Percentiles rank a stretch among this genome's conserved stretches.
Conservation (phyloP, 495 filamentous ascomycete genomes). For the Aspergillus ellipticus region DNA sequence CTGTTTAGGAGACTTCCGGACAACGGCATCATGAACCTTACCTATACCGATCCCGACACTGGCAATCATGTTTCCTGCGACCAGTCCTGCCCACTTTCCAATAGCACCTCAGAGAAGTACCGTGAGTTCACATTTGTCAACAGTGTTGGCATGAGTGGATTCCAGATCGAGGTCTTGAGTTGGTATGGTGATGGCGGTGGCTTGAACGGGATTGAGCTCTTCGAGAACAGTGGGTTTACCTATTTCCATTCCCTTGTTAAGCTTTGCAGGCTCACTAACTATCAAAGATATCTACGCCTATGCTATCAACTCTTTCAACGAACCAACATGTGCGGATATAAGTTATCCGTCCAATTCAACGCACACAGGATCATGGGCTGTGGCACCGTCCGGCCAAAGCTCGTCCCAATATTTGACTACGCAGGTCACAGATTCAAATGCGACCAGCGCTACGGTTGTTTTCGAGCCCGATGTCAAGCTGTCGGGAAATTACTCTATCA, state of each 20-base stretch:
- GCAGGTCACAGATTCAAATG: constrained; percentile 52
- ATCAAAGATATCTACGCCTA: constrained; percentile 71
- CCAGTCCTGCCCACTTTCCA: constrained; percentile 72
- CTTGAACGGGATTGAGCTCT: constrained; percentile 85
- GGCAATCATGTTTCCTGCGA: constrained; percentile 67
- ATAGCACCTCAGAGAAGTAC: constrained; percentile 56
- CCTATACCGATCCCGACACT: constrained; percentile 73
- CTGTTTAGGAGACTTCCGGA: constrained; percentile 77
- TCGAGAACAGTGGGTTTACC: constrained; percentile 58
- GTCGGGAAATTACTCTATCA: constrained; percentile 83
- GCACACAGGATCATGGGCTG: constrained; percentile 68
- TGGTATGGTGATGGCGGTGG: constrained; percentile 89
- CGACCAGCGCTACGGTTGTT: constrained; percentile 55
- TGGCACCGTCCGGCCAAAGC: constrained; percentile 56
- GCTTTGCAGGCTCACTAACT: constrained; percentile 15
- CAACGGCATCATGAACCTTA: constrained; percentile 94
- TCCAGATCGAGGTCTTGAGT: constrained; percentile 77
- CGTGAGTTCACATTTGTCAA: constrained; percentile 95
- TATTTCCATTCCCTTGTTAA: background rate
- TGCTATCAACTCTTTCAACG: constrained; percentile 83
- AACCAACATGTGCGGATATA: constrained; percentile 72
- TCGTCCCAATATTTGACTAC: constrained; percentile 74
- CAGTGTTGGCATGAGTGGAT: constrained; percentile 78
- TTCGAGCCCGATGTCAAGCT: constrained; percentile 85
- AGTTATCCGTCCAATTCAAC: constrained; percentile 62